A percentile compares a stretch with the other conserved stretches of the same genome.
Conservation (phyloP, 371 early-diverging fungal species). For the Synchytrium microbalum region DNA sequence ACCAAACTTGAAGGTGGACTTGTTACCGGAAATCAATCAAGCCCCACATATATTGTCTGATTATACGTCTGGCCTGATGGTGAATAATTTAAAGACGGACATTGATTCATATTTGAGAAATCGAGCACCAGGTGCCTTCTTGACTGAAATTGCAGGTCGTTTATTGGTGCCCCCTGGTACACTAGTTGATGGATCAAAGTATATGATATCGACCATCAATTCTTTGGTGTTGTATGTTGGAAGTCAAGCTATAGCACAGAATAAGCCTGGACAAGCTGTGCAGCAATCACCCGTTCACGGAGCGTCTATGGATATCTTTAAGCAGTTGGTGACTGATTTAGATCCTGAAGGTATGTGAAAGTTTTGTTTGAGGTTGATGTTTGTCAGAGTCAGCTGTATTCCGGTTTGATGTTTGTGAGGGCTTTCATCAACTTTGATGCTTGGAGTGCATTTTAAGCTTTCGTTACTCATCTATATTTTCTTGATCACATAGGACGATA, state of each 20-base stretch:
- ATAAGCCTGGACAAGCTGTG: slow-evolving; percentile 24
- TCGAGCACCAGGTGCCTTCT: slow-evolving; percentile 53
- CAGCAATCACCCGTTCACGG: slow-evolving; percentile 42
- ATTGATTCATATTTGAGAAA: slow-evolving; percentile 64
- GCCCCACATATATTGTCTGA: slow-evolving; percentile 82
- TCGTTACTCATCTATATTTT: not conserved
- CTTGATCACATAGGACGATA: slow-evolving; percentile 62
- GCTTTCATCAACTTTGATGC: slow-evolving; percentile 3
- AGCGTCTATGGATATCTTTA: slow-evolving; percentile 76
- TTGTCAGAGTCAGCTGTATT: not conserved
- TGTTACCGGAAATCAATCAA: slow-evolving; percentile 75
- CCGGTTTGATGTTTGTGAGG: not conserved
- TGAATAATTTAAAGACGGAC: slow-evolving; percentile 54
- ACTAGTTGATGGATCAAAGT: slow-evolving; percentile 37
- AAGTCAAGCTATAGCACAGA: slow-evolving; percentile 62
- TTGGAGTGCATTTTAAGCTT: not conserved
- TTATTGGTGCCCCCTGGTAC: slow-evolving; percentile 26
- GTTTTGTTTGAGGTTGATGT: not conserved
- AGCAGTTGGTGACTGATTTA: slow-evolving; percentile 63
- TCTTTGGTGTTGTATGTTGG: slow-evolving; percentile 84
- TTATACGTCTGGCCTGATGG: slow-evolving; percentile 53
- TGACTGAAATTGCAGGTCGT: slow-evolving; percentile 47
- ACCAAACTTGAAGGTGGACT: slow-evolving; percentile 86
- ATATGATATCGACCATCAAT: slow-evolving; percentile 76
- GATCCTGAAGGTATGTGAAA: slow-evolving; percentile 66